Evolutionary conservation across 371 early-diverging fungal species (phyloP).

Genomic region (Smittium culicis): DNA sequence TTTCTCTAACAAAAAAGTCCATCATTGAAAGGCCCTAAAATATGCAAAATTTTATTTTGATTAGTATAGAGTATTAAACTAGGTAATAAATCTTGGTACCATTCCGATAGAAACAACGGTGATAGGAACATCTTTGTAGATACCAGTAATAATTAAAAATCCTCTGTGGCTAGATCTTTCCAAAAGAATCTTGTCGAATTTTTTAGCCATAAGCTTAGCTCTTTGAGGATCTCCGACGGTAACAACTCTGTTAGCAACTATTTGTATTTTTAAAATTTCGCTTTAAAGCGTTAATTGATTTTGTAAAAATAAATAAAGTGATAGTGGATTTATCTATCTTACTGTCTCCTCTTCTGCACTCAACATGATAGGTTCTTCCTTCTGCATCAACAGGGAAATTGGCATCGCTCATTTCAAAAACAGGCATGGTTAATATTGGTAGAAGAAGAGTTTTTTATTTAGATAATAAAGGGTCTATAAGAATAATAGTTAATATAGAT

Average conservation of each 20-base stretch:
- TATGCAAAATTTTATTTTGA: constrained; percentile 3
- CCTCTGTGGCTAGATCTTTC: constrained; percentile 58
- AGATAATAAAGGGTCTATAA: too few species aligned
- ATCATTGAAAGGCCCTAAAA: constrained; percentile 82
- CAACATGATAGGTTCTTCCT: constrained; percentile 79
- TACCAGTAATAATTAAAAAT: constrained; percentile 82
- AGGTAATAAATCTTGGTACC: too few species aligned
- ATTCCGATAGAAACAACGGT: constrained; percentile 79
- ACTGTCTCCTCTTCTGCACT: constrained; percentile 54
- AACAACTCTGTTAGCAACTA: constrained; percentile 76
- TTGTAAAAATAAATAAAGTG: background rate
- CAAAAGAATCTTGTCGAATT: constrained; percentile 43
- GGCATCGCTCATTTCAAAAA: constrained; percentile 46
- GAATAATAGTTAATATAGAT: too few species aligned
- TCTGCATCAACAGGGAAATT: constrained; percentile 70
- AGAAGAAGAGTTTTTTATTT: background rate
- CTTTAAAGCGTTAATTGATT: constrained; percentile 16
- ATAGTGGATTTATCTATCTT: background rate
- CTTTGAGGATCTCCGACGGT: constrained; percentile 86
- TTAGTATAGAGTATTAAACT: constrained; percentile 2
- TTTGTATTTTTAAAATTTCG: too few species aligned
- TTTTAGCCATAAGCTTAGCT: constrained; percentile 50
- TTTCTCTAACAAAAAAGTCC: constrained; percentile 89
- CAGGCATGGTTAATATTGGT: too few species aligned
- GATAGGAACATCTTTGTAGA: constrained; percentile 63